phyloP scores from a whole-genome alignment of 164 flowering plant genomes.

The Vitis amurensis region DNA sequence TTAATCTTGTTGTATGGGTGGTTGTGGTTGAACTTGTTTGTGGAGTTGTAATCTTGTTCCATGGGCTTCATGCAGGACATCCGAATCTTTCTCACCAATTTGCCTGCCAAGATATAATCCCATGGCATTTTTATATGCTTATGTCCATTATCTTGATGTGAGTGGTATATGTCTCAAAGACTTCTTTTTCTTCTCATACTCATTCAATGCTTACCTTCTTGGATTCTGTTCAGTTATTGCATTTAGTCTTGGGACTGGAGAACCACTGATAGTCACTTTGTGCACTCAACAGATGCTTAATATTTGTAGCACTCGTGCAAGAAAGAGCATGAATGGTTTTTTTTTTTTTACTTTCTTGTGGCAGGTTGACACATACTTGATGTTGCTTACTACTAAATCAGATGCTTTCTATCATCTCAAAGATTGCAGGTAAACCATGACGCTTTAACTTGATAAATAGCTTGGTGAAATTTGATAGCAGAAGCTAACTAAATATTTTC shows the following conservation, averaged over 20 bases:
- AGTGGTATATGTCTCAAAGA: slow-evolving; percentile 36
- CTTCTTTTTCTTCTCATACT: neutral
- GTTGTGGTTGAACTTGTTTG: neutral
- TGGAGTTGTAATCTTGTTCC: slow-evolving; percentile 1
- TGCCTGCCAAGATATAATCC: slow-evolving; percentile 98
- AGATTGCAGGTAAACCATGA: slow-evolving; percentile 75
- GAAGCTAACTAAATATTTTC: neutral
- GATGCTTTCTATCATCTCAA: slow-evolving; percentile 96
- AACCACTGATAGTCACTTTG: too few species aligned
- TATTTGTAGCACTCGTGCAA: too few species aligned
- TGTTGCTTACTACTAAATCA: slow-evolving; percentile 93
- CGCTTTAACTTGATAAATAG: neutral
- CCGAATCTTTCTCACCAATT: slow-evolving; percentile 97
- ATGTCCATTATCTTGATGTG: slow-evolving; percentile 91
- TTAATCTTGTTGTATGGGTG: neutral
- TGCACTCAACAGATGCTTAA: too few species aligned
- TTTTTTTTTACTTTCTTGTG: slow-evolving; percentile 3
- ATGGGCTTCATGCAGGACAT: slow-evolving; percentile 73
- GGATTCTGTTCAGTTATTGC: neutral
- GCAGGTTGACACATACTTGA: slow-evolving; percentile 87
- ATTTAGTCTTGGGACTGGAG: neutral
- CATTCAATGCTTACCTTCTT: neutral
- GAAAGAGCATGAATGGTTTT: too few species aligned
- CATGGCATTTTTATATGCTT: slow-evolving; percentile 94
- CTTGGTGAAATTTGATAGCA: too few species aligned